Percentiles rank a stretch among this genome's conserved stretches.
Conservation (phyloP, 306 rosid genomes). For the Lupinus albus region DNA sequence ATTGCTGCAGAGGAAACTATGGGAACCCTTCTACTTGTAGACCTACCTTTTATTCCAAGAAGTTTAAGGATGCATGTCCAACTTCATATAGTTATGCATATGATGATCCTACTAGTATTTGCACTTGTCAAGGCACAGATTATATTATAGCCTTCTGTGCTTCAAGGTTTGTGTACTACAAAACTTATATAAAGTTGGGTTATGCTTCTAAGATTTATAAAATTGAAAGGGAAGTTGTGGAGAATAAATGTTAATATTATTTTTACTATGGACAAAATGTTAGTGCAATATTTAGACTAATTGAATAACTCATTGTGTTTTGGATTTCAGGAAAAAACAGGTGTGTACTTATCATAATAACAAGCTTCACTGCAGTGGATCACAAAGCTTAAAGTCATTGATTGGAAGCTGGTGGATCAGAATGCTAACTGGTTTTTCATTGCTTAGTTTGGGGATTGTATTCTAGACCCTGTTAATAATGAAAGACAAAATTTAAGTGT, state of each 20-base stretch:
- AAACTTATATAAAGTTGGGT: conserved; percentile 14
- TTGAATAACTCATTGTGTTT: background rate
- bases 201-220: too few species aligned
- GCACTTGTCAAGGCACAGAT: conserved; percentile 74
- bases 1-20: conserved; percentile 75
- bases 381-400: conserved; percentile 50
- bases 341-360: conserved; percentile 69
- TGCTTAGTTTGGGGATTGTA: conserved; percentile 39
- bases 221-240: background rate
- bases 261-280: background rate
- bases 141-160: conserved; percentile 78
- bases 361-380: conserved; percentile 68
- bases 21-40: conserved; percentile 67
- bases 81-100: conserved; percentile 87
- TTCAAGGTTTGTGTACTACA: conserved; percentile 52
- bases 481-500: background rate
- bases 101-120: conserved; percentile 81
- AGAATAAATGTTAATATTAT: too few species aligned
- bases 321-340: conserved; percentile 60
- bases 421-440: conserved; percentile 36
- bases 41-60: conserved; percentile 78
- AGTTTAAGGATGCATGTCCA: conserved; percentile 83
- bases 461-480: conserved; percentile 4
- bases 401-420: conserved; percentile 51
- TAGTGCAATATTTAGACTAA: background rate